These are phyloP conservation scores for Xylariomycetidae sp. DNA, from an alignment of 2,329 filamentous ascomycete species.

Conservation along the genomic window DNA sequence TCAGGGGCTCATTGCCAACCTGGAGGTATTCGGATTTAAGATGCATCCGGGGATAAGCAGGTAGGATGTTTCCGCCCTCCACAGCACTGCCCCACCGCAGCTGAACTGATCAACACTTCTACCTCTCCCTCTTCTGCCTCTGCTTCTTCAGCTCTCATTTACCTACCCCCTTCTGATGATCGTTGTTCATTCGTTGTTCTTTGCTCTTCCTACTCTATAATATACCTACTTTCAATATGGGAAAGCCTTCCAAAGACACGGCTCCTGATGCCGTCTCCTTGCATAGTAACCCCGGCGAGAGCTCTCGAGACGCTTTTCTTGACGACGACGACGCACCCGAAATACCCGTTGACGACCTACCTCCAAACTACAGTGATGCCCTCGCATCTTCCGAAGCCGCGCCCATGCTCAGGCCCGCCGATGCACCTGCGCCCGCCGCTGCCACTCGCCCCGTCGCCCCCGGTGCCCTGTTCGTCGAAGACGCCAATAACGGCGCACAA, in stretches of 20 bases:
- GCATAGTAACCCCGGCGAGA: constrained; percentile 21
- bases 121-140: no score
- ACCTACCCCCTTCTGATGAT: no score
- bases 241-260: constrained; percentile 16
- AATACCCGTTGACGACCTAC: constrained; percentile 22
- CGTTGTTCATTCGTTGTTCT: no score
- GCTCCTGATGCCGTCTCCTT: constrained; percentile 22
- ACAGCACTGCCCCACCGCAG: no score
- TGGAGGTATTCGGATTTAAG: no score
- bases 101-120: no score
- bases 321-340: constrained; percentile 23
- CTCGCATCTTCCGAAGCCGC: constrained; percentile 13
- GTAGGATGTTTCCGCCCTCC: no score
- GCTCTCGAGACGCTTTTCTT: constrained; percentile 6
- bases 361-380: constrained; percentile 24
- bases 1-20: no score
- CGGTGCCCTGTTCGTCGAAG: constrained; percentile 16
- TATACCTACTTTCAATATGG: constrained; percentile 15
- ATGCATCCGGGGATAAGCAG: no score
- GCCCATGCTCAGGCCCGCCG: constrained; percentile 13
- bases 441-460: constrained; percentile 9
- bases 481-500: constrained; percentile 29
- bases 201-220: no score
- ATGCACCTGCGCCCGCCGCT: not conserved
- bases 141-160: no score